Evolutionary conservation across 768 basidiomycete genomes (phyloP).

Genomic region (Termitomyces sp.): DNA sequence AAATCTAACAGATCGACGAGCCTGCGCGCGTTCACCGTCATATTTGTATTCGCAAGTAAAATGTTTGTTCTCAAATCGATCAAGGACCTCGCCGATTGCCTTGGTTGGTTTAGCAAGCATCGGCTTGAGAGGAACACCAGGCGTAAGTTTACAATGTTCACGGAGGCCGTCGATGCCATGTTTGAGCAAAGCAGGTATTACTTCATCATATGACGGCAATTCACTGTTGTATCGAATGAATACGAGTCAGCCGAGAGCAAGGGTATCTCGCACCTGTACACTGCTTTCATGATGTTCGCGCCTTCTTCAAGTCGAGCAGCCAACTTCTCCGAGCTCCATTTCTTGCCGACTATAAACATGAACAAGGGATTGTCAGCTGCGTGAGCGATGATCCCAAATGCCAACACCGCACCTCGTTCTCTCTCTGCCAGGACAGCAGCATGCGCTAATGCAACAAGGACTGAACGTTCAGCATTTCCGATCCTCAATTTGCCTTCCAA

Average conservation of each 20-base stretch:
- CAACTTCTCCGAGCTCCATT: constrained; percentile 70
- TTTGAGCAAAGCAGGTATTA: constrained; percentile 85
- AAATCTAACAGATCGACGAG: constrained; percentile 17
- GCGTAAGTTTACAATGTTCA: constrained; percentile 82
- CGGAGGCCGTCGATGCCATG: constrained; percentile 66
- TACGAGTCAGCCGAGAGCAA: constrained; percentile 1
- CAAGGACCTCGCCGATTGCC: constrained; percentile 95
- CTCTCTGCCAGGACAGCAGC: constrained; percentile 81
- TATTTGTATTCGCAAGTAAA: constrained; percentile 99
- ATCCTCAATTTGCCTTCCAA: constrained; percentile 96
- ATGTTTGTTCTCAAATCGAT: constrained; percentile 89
- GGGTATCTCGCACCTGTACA: constrained; percentile 68
- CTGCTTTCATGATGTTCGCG: constrained; percentile 72
- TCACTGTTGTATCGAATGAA: constrained; percentile 46
- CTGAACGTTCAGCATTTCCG: constrained; percentile 92
- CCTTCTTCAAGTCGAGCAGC: constrained; percentile 70
- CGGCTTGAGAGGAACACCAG: constrained; percentile 94
- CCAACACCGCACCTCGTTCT: constrained; percentile 32
- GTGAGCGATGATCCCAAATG: neutral
- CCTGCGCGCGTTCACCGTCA: constrained; percentile 96
- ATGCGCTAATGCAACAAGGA: constrained; percentile 92
- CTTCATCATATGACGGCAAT: constrained; percentile 86
- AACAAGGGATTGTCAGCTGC: constrained; percentile 2
- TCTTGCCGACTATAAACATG: constrained; percentile 54
- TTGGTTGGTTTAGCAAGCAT: constrained; percentile 99